phyloP scores from a whole-genome alignment of 2,329 filamentous ascomycete genomes.

The Bipolaris zeicola region DNA sequence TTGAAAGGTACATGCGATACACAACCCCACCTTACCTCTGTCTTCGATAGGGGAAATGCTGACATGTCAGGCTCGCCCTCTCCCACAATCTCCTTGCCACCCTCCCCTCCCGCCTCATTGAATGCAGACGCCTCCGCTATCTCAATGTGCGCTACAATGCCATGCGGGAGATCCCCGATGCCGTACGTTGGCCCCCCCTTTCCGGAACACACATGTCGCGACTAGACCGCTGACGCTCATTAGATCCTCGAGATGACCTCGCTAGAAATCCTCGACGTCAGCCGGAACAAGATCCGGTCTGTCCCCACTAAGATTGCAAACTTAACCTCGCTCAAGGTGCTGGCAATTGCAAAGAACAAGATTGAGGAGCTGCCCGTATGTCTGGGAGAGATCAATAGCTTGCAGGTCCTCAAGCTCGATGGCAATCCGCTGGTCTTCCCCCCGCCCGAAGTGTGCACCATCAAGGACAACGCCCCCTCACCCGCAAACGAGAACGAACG shows the following conservation, averaged over 20 bases:
- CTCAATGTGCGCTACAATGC: constrained; percentile 80
- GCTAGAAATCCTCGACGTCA: constrained; percentile 90
- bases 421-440: constrained; percentile 86
- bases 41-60: neutral
- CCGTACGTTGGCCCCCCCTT: constrained; percentile 55
- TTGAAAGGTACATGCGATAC: constrained; percentile 64
- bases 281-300: constrained; percentile 79
- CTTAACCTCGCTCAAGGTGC: constrained; percentile 83
- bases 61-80: constrained; percentile 67
- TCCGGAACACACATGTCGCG: neutral
- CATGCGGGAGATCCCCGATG: constrained; percentile 69
- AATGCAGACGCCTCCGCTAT: constrained; percentile 78
- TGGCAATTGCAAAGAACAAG: constrained; percentile 85
- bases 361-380: constrained; percentile 84
- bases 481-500: constrained; percentile 64
- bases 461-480: constrained; percentile 50
- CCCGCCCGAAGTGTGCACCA: constrained; percentile 54
- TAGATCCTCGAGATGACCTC: constrained; percentile 85
- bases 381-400: constrained; percentile 84
- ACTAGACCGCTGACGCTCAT: constrained; percentile 14
- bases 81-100: constrained; percentile 77
- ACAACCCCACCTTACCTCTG: neutral
- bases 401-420: constrained; percentile 88
- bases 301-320: constrained; percentile 81
- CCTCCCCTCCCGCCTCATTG: constrained; percentile 73